Percentiles rank a stretch among this genome's conserved stretches.
Evolutionary conservation across 2,329 filamentous ascomycete genomes (phyloP).

Genomic region (Alternaria arborescens): DNA sequence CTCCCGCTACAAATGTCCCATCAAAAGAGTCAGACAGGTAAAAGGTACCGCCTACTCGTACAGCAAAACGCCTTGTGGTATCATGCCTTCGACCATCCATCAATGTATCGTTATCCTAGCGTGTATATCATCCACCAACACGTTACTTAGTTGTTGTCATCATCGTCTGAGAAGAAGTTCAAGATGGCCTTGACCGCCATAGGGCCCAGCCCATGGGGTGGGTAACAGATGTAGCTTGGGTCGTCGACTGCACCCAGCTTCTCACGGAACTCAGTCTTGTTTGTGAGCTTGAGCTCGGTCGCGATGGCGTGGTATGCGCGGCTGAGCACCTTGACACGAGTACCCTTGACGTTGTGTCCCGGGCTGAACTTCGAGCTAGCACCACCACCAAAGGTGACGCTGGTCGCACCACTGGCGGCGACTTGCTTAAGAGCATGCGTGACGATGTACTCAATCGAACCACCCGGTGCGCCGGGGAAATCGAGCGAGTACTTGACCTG

Average conservation of each 20-base stretch:
- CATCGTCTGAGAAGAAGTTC: slow-evolving; percentile 84
- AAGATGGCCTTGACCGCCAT: slow-evolving; percentile 85
- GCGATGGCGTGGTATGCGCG: slow-evolving; percentile 84
- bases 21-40: slow-evolving; percentile 9
- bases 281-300: slow-evolving; percentile 80
- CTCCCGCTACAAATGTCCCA: slow-evolving; percentile 7
- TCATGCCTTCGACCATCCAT: slow-evolving; percentile 23
- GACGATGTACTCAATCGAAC: slow-evolving; percentile 85
- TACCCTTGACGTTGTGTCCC: slow-evolving; percentile 81
- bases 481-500: slow-evolving; percentile 97
- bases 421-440: slow-evolving; percentile 73
- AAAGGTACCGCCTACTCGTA: slow-evolving; percentile 8
- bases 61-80: slow-evolving; percentile 32
- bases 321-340: slow-evolving; percentile 81
- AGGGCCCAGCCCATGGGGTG: slow-evolving; percentile 82
- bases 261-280: slow-evolving; percentile 88
- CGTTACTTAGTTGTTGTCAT: slow-evolving; percentile 39
- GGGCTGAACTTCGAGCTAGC: slow-evolving; percentile 77
- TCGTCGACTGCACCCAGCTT: slow-evolving; percentile 89
- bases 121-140: slow-evolving; percentile 9
- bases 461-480: slow-evolving; percentile 85
- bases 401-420: slow-evolving; percentile 66
- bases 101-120: slow-evolving; percentile 17
- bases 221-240: slow-evolving; percentile 88
- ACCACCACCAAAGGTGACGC: slow-evolving; percentile 87